Evolutionary conservation across 345 rosid species (phyloP), one percentile per base, ranked within the genome.

Genomic region (Euclidium syriacum): DNA sequence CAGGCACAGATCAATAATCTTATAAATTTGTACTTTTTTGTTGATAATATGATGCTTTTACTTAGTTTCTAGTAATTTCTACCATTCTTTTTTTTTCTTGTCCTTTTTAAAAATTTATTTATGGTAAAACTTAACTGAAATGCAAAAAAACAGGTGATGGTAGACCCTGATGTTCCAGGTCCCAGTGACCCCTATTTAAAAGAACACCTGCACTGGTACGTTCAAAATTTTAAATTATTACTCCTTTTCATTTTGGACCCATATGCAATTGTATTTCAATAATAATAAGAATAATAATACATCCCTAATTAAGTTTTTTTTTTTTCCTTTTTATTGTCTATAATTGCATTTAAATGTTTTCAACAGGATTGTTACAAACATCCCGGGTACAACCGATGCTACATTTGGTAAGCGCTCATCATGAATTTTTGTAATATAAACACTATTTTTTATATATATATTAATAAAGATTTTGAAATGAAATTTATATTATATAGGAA

Each of bases 121-220:
- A 58, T 41, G 40, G 24, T 65, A 42, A 19, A 54, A 27, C 10
- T 44, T 20, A 70, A 36, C 57, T 58, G n/a, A n/a, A 58, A 46
- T 53, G 51, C 48, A 52, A 52, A n/a, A n/a, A n/a, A 70, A 64
- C 71, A 83, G 89, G 81, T 84, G 29, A 78, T 84, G 90, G 52
- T 81, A 10, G 90, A 84, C 65, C 90, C 90, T 4, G 90, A 84
- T 76, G 85, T 75, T 58, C 90, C 90, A 38, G 83, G 90, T 47
- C 90, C 90, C 49, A 81, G 87, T 68, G 85, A 84, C 67, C 90
- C 90, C 36, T 84, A 58, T 59, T 52, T 73, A 10, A 81, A 77
- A 67, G 90, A 84, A 55, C 84, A 84, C 65, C 73, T 84, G 30
- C 90, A 84, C 61, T 84, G 90, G 90, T 83, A 81, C 62, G 59